Percentiles rank a stretch among this genome's conserved stretches.
Evolutionary conservation across 169 alveolate genomes (phyloP).

Genomic region (Babesia ovis): DNA sequence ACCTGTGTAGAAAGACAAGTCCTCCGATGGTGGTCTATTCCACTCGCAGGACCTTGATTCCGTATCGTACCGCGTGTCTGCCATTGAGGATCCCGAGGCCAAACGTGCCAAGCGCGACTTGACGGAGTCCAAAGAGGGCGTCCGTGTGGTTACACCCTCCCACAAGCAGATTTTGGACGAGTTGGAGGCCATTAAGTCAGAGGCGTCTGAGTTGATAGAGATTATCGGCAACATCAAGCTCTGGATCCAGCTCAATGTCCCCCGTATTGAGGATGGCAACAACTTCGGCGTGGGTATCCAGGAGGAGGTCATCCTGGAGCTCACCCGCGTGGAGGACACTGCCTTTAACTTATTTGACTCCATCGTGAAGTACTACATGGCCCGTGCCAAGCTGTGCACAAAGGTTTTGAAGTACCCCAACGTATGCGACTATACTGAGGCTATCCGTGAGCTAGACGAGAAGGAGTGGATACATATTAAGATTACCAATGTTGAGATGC

Average conservation of each 20-base stretch:
- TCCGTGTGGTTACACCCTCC: conserved; percentile 64
- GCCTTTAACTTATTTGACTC: conserved; percentile 85
- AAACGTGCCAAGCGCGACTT: conserved; percentile 53
- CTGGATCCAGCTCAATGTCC: conserved; percentile 88
- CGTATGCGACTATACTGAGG: conserved; percentile 84
- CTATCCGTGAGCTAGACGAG: conserved; percentile 85
- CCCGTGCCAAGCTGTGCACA: conserved; percentile 85
- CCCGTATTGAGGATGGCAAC: conserved; percentile 89
- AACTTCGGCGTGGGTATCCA: conserved; percentile 89
- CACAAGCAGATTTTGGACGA: conserved; percentile 81
- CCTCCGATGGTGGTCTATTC: conserved; percentile 48
- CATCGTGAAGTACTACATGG: conserved; percentile 84
- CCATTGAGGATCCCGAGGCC: conserved; percentile 39
- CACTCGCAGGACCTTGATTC: conserved; percentile 69
- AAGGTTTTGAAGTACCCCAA: conserved; percentile 85
- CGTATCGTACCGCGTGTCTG: conserved; percentile 63
- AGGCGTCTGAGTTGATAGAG: conserved; percentile 86
- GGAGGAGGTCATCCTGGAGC: conserved; percentile 88
- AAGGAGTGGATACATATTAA: conserved; percentile 87
- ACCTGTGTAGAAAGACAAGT: conserved; percentile 36
- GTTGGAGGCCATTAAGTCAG: conserved; percentile 76
- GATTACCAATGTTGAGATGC: conserved; percentile 85
- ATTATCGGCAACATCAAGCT: conserved; percentile 82
- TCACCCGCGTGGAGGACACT: conserved; percentile 86
- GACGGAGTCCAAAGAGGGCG: conserved; percentile 43